Evolutionary conservation across 768 basidiomycete genomes (phyloP), one percentile per base, ranked within the genome.

Genomic region (Trametes meyenii): DNA sequence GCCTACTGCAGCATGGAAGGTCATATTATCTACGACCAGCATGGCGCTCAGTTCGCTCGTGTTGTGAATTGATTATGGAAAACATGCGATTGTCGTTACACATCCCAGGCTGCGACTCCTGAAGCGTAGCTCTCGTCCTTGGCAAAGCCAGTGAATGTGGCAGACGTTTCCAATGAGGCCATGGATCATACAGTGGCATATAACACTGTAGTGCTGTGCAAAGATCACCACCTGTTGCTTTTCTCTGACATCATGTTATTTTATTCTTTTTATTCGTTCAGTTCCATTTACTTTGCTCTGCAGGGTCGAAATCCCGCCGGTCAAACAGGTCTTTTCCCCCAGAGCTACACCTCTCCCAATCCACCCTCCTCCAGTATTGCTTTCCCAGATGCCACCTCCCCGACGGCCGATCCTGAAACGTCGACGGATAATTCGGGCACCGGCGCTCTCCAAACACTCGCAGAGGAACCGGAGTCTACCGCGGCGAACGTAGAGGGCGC

Each of bases 241-340:
- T 63, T 16, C 59, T 48, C 62, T 60, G 55, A 19, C 48, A 33
- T 57, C 26, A 58, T 58, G 57, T 12, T 58, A 50, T 58, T 50
- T 36, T 50, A 58, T 50, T 58, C 57, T 21, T 58, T 52, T 11
- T 54, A 48, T 66, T 68, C 56, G 62, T 54, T 70, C 24, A 60
- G 61, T 52, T 64, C 48, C 62, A 51, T 66, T 55, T 45, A 50
- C 50, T 48, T 24, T 50, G 26, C 66, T 56, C 50, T 64, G n/a
- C 72, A 95, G 92, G 95, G 96, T 16, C 87, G 89, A 38, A 97
- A 95, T 74, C 72, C 82, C 6, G 78, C 84, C 13, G 96, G 96
- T 5, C 87, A 87, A 72, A 76, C 83, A n/a, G 97, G 97, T 2
- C 78, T 99, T 12, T 98, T 99, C 69, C 97, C 97, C 2, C 83